Conservation (phyloP, 1,284 basidiomycete species). For the Microstroma glucosiphilum region DNA sequence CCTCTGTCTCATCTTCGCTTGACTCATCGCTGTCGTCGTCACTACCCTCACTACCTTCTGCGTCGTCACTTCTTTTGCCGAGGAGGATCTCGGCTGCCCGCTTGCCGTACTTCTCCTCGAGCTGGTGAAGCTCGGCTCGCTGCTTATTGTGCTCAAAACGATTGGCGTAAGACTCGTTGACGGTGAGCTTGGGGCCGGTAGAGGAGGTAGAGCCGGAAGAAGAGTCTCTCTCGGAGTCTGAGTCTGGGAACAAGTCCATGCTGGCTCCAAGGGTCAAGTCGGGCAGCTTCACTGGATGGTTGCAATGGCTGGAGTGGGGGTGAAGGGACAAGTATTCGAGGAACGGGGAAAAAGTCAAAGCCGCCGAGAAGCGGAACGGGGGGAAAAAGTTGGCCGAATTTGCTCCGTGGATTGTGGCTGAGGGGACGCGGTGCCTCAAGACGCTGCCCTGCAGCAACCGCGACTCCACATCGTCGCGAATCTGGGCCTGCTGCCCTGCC, state of each 20-base stretch:
- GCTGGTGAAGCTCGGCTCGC: constrained; percentile 39
- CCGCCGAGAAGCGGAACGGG: too few species aligned
- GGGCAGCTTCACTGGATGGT: too few species aligned
- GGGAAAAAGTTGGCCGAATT: too few species aligned
- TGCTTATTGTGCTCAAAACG: constrained; percentile 46
- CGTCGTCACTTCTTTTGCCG: constrained; percentile 3
- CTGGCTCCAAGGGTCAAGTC: background rate
- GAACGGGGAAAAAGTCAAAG: too few species aligned
- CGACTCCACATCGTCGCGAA: too few species aligned
- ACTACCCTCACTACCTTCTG: constrained; percentile 16
- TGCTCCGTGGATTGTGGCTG: too few species aligned
- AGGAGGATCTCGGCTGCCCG: constrained; percentile 9
- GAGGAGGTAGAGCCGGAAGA: background rate
- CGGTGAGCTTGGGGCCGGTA: constrained; percentile 7
- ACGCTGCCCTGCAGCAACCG: too few species aligned
- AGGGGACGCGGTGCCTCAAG: too few species aligned
- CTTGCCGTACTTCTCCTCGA: constrained; percentile 40
- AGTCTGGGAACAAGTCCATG: constrained; percentile 14
- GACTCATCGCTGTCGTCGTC: constrained; percentile 27
- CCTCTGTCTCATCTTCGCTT: constrained; percentile 67
- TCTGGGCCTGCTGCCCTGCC: too few species aligned
- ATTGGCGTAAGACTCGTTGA: constrained; percentile 45
- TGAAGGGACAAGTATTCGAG: too few species aligned
- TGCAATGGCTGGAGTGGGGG: too few species aligned
- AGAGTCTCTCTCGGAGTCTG: constrained; percentile 3